phyloP scores from a whole-genome alignment of 2,329 filamentous ascomycete species.

The Cercospora sesami region DNA sequence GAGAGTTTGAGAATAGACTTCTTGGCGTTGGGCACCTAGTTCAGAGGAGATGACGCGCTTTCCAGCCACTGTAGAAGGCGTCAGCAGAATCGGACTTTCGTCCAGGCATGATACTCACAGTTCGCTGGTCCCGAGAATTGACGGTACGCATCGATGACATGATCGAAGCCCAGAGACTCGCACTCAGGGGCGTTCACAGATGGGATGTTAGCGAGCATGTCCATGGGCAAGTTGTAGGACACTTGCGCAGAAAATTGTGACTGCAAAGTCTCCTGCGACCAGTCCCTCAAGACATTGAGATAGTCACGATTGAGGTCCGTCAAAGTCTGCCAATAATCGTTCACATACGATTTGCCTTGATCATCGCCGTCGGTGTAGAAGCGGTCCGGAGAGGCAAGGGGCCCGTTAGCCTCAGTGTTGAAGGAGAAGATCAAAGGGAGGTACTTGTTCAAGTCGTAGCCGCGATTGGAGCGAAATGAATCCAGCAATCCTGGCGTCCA shows the following conservation, averaged over 20 bases:
- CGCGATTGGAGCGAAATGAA: conserved; percentile 30
- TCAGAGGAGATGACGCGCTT: conserved; percentile 40
- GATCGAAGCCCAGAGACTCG: conserved; percentile 39
- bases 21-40: conserved; percentile 34
- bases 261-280: conserved; percentile 31
- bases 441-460: conserved; percentile 37
- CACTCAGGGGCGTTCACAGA: conserved; percentile 39
- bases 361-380: conserved; percentile 32
- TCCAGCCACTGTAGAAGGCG: conserved; percentile 25
- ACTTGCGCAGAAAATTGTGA: conserved; percentile 37
- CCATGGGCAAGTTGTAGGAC: conserved; percentile 40
- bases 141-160: conserved; percentile 39
- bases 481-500: conserved; percentile 34
- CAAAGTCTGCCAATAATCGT: conserved; percentile 37
- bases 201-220: conserved; percentile 38
- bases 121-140: conserved; percentile 40
- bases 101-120: conserved; percentile 13
- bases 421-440: conserved; percentile 36
- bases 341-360: conserved; percentile 27
- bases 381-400: conserved; percentile 27
- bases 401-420: conserved; percentile 28
- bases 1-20: conserved; percentile 36
- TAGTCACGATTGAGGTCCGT: conserved; percentile 38
- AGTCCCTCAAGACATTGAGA: conserved; percentile 32
- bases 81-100: background rate